A percentile compares a stretch with the other conserved stretches of the same genome.
Conservation (phyloP, 1,284 basidiomycete species). For the Microbotryum intermedium region DNA sequence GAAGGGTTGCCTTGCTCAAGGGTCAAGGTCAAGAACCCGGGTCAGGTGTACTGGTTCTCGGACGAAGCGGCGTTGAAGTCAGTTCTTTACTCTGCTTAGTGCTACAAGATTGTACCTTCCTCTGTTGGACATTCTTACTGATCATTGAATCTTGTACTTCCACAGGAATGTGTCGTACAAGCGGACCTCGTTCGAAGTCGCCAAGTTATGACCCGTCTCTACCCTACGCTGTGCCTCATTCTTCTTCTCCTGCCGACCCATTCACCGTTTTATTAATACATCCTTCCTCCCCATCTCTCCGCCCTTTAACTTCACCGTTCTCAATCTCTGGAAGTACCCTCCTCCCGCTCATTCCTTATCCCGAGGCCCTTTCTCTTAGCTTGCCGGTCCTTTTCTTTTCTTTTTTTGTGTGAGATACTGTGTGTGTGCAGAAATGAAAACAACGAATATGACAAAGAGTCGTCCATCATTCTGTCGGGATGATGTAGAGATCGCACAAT, state of each 20-base stretch:
- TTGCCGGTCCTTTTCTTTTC: background rate
- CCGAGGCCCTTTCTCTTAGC: background rate
- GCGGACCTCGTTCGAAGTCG: conserved; percentile 31
- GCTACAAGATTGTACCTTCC: no score
- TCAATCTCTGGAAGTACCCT: background rate
- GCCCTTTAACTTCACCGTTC: background rate
- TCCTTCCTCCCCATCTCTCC: background rate
- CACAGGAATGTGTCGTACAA: conserved; percentile 52
- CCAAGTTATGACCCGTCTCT: conserved; percentile 6
- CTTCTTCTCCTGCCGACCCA: background rate
- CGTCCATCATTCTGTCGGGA: no score
- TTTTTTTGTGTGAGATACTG: background rate
- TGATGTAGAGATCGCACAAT: no score
- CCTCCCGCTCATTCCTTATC: background rate
- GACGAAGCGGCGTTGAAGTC: conserved; percentile 59
- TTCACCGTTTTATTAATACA: no score
- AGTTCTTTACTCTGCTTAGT: background rate
- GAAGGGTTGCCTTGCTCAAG: conserved; percentile 68
- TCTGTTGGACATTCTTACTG: background rate
- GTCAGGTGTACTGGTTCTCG: conserved; percentile 83
- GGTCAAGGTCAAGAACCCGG: conserved; percentile 69
- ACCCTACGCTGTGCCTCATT: background rate
- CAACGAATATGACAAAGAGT: no score
- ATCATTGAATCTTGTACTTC: background rate
- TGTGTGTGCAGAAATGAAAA: no score